phyloP scores from a whole-genome alignment of 345 rosid genomes.

The Syzygium oleosum region DNA sequence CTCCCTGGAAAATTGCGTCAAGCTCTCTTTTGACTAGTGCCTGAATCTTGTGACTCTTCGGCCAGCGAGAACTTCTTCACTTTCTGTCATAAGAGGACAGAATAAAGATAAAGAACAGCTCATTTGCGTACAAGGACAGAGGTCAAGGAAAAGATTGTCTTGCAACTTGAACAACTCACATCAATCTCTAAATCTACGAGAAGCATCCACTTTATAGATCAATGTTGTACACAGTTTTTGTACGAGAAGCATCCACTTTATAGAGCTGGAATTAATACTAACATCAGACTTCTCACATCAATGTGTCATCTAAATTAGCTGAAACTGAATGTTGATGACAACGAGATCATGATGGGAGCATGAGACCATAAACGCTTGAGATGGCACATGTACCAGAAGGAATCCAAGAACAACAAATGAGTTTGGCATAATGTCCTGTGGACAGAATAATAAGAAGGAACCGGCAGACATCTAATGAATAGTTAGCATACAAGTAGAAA shows the following conservation, averaged over 20 bases:
- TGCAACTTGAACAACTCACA: neutral
- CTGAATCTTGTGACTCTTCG: slow-evolving; percentile 22
- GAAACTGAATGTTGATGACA: neutral
- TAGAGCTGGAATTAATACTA: neutral
- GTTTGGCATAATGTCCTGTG: neutral
- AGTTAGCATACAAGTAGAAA: neutral
- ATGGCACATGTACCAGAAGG: neutral
- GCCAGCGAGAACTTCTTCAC: slow-evolving; percentile 61
- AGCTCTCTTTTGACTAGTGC: slow-evolving; percentile 26
- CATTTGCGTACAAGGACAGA: neutral
- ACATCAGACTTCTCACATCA: neutral
- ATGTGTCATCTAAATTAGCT: neutral
- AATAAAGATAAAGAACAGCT: neutral
- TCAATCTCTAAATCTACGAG: neutral
- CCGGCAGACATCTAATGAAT: neutral
- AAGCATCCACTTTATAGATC: neutral
- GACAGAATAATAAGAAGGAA: neutral
- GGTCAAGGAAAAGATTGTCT: neutral
- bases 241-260: neutral
- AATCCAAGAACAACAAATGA: neutral
- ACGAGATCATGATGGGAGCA: neutral
- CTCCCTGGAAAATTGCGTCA: slow-evolving; percentile 5
- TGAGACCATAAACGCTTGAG: neutral
- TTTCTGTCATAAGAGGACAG: slow-evolving; percentile 29
- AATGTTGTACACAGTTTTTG: too few species aligned